phyloP scores from a whole-genome alignment of 257 asterid genomes.

The Fraxinus americana region DNA sequence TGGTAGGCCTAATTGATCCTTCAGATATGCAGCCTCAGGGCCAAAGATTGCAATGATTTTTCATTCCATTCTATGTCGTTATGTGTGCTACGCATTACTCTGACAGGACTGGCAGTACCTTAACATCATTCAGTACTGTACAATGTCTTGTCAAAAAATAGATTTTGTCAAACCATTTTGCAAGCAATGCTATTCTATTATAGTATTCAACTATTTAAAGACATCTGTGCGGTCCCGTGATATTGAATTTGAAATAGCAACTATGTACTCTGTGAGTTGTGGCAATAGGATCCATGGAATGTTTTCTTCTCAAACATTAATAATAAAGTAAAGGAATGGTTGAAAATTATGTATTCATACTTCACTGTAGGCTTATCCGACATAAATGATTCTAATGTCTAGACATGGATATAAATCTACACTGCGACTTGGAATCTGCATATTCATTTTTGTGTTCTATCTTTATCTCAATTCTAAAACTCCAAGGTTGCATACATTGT shows the following conservation, averaged over 20 bases:
- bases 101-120: not conserved
- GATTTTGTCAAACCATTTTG: not conserved
- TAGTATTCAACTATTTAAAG: not conserved
- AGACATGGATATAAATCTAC: not conserved
- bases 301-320: not conserved
- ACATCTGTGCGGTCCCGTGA: not conserved
- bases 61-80: not conserved
- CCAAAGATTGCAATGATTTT: conserved; percentile 31
- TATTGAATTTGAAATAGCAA: no score
- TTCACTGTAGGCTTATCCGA: not conserved
- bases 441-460: not conserved
- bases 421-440: not conserved
- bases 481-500: not conserved
- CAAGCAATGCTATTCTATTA: not conserved
- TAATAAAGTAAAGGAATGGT: not conserved
- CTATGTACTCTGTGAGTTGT: no score
- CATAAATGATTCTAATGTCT: not conserved
- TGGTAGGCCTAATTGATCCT: conserved; percentile 87
- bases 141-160: not conserved
- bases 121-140: not conserved
- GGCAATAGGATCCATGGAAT: no score
- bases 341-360: not conserved
- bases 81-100: not conserved
- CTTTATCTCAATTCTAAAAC: not conserved
- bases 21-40: conserved; percentile 49